These are phyloP conservation scores for Botrytis fabae DNA, from an alignment of 2,329 filamentous ascomycete genomes.

Conservation along the genomic window DNA sequence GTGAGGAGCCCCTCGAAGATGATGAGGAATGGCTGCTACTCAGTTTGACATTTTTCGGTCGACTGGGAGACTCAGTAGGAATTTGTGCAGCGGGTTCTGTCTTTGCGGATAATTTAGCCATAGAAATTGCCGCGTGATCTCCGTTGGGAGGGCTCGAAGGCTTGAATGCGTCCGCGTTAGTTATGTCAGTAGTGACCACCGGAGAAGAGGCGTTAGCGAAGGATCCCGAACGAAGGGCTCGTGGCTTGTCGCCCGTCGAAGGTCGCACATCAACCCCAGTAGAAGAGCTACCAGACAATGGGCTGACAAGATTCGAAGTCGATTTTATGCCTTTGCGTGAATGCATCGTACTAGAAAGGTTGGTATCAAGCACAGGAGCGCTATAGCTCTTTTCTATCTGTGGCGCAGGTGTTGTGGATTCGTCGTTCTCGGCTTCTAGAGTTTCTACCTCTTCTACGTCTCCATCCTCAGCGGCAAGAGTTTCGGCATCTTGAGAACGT, in stretches of 20 bases:
- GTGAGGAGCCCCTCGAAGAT: conserved; percentile 45
- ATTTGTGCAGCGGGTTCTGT: conserved; percentile 56
- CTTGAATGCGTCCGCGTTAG: conserved; percentile 64
- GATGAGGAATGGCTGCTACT: conserved; percentile 52
- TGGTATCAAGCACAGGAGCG: conserved; percentile 47
- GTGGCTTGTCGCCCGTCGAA: conserved; percentile 48
- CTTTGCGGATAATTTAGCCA: conserved; percentile 67
- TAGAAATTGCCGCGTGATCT: conserved; percentile 60
- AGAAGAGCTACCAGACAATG: conserved; percentile 47
- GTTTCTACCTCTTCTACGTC: conserved; percentile 47
- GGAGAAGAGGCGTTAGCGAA: conserved; percentile 64
- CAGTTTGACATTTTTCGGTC: conserved; percentile 44
- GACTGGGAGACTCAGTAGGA: conserved; percentile 47
- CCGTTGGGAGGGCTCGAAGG: conserved; percentile 56
- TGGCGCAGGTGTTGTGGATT: conserved; percentile 43
- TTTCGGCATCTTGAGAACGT: conserved; percentile 43
- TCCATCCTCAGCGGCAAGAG: conserved; percentile 47
- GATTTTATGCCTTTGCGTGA: conserved; percentile 47
- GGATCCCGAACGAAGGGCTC: conserved; percentile 59
- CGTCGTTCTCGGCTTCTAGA: conserved; percentile 42
- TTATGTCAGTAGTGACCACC: conserved; percentile 64
- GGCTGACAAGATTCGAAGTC: conserved; percentile 31
- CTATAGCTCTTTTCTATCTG: conserved; percentile 58
- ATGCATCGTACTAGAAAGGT: conserved; percentile 49
- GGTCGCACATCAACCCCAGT: conserved; percentile 51